These are phyloP conservation scores for Posidonia oceanica DNA, from an alignment of 116 monocot genomes.

Conservation along the genomic window DNA sequence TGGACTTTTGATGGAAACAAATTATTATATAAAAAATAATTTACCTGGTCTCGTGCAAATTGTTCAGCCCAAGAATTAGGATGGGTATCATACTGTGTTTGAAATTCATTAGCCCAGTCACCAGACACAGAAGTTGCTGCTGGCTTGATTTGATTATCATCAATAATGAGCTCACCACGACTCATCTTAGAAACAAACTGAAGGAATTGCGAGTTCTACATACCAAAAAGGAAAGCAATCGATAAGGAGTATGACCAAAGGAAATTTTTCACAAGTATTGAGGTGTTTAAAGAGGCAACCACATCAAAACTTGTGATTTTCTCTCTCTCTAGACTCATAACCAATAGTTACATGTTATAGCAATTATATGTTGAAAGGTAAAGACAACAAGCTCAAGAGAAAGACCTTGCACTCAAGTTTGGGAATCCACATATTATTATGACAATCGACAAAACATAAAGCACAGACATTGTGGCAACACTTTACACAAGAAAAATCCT, in stretches of 20 bases:
- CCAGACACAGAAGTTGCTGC: conserved; percentile 29
- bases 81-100: conserved; percentile 49
- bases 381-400: no score
- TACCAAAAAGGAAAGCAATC: conserved; percentile 5
- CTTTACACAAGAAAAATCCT: no score
- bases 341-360: no score
- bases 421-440: no score
- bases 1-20: not conserved
- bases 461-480: no score
- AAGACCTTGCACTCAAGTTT: no score
- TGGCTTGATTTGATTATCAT: conserved; percentile 93
- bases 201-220: conserved; percentile 95
- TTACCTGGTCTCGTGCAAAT: conserved; percentile 57
- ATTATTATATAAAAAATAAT: not conserved
- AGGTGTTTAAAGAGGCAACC: not conserved
- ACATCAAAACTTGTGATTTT: not conserved
- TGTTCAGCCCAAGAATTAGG: conserved; percentile 74
- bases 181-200: conserved; percentile 99
- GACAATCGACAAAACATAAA: no score
- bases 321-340: no score
- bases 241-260: not conserved
- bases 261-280: not conserved
- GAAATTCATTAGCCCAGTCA: conserved; percentile 88
- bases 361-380: no score
- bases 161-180: conserved; percentile 89